Evolutionary conservation across 176 grass and related monocot species (phyloP).

Genomic region (Pontederia crassipes): DNA sequence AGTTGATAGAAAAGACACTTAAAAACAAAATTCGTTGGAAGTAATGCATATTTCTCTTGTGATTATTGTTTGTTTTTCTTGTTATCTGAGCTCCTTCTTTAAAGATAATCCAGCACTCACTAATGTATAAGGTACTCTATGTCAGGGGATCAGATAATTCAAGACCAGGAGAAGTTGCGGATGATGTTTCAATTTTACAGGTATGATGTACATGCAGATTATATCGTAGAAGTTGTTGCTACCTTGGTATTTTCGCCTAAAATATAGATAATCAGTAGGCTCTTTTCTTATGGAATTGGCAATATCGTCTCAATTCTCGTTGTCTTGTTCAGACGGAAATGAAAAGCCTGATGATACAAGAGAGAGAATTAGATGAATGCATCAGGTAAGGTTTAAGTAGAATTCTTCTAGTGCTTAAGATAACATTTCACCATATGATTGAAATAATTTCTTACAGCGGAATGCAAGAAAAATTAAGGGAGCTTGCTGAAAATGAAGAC

Average conservation of each 20-base stretch:
- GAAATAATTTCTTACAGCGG: constrained; percentile 43
- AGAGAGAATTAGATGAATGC: constrained; percentile 50
- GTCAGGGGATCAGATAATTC: constrained; percentile 49
- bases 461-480: constrained; percentile 55
- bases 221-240: not conserved
- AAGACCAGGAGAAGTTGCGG: constrained; percentile 34
- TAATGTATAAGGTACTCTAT: no score
- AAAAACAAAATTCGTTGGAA: constrained; percentile 82
- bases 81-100: no score
- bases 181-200: constrained; percentile 54
- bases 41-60: constrained; percentile 26
- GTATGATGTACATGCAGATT: constrained; percentile 14
- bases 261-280: no score
- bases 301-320: constrained; percentile 5
- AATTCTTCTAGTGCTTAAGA: constrained; percentile 14
- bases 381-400: constrained; percentile 45
- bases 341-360: constrained; percentile 56
- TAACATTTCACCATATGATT: constrained; percentile 16
- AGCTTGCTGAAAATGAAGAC: constrained; percentile 62
- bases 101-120: no score
- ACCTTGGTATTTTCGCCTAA: not conserved
- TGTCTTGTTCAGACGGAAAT: constrained; percentile 46
- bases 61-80: constrained; percentile 15
- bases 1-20: constrained; percentile 82
- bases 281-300: not conserved